Evolutionary conservation across 768 basidiomycete species (phyloP).

Genomic region (Pleurotus eryngii): DNA sequence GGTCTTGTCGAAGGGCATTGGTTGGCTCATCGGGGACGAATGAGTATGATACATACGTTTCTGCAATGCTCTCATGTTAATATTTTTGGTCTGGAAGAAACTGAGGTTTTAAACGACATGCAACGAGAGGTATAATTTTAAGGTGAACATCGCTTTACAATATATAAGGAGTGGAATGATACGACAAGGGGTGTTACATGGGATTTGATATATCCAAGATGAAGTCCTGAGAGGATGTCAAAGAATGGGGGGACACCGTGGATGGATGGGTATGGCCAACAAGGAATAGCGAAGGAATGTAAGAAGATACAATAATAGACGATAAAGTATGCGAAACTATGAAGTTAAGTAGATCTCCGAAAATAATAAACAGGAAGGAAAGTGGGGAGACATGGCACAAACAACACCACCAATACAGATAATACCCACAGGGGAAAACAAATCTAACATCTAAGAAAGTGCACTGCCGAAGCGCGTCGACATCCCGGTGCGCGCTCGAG

Average conservation of each 20-base stretch:
- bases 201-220: not conserved
- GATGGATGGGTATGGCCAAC: not conserved
- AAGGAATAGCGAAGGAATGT: slow-evolving; percentile 3
- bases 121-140: slow-evolving; percentile 2
- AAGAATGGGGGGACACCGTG: not conserved
- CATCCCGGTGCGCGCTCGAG: slow-evolving; percentile 65
- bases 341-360: slow-evolving; percentile 4
- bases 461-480: slow-evolving; percentile 59
- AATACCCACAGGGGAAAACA: slow-evolving; percentile 15
- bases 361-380: slow-evolving; percentile 11
- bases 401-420: slow-evolving; percentile 13
- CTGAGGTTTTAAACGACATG: not conserved
- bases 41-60: slow-evolving; percentile 11
- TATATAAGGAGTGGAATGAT: not conserved
- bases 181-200: not conserved
- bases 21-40: slow-evolving; percentile 82
- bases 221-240: not conserved
- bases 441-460: slow-evolving; percentile 19
- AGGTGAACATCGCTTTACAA: not conserved
- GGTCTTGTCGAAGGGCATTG: slow-evolving; percentile 86
- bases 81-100: not conserved
- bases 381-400: slow-evolving; percentile 9
- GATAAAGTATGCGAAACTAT: slow-evolving; percentile 17
- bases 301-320: slow-evolving; percentile 19
- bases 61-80: no score